Conservation (phyloP, 1,139 yeast genomes). For the Saccharomyces hybrid region DNA sequence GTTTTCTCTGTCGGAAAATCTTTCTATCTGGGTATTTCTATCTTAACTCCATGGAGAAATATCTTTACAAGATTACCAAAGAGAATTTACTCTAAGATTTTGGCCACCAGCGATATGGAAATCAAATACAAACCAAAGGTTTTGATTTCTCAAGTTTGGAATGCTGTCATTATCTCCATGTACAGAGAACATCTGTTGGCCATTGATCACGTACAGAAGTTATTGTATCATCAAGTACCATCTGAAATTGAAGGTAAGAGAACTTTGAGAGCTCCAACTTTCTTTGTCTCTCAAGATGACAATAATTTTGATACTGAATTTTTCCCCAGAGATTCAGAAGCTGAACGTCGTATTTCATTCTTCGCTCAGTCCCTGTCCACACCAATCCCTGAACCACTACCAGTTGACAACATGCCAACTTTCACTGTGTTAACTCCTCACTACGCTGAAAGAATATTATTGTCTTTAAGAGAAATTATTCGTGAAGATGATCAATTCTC, state of each 20-base stretch:
- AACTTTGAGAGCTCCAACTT: constrained; percentile 96
- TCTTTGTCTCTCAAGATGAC: constrained; percentile 96
- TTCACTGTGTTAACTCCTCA: constrained; percentile 97
- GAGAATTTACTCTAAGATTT: constrained; percentile 93
- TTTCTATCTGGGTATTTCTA: constrained; percentile 95
- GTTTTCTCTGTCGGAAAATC: constrained; percentile 95
- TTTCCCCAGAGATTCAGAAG: constrained; percentile 94
- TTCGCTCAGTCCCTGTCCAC: constrained; percentile 98
- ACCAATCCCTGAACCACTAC: constrained; percentile 96
- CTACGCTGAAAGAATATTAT: constrained; percentile 90
- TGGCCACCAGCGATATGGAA: constrained; percentile 98
- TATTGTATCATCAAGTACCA: constrained; percentile 95
- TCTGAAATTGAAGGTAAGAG: constrained; percentile 96
- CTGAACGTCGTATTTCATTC: constrained; percentile 98
- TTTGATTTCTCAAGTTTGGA: constrained; percentile 96
- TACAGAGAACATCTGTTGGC: constrained; percentile 96
- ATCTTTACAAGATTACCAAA: constrained; percentile 95
- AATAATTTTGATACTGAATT: constrained; percentile 90
- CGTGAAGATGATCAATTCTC: constrained; percentile 98
- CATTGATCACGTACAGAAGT: constrained; percentile 94
- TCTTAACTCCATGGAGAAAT: constrained; percentile 98
- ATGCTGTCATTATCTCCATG: constrained; percentile 95
- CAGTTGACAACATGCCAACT: constrained; percentile 98
- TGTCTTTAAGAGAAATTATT: constrained; percentile 92
- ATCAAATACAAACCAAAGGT: constrained; percentile 98